Conservation (phyloP, 805 yeast genomes). For the Nakazawaea wickerhamii region DNA sequence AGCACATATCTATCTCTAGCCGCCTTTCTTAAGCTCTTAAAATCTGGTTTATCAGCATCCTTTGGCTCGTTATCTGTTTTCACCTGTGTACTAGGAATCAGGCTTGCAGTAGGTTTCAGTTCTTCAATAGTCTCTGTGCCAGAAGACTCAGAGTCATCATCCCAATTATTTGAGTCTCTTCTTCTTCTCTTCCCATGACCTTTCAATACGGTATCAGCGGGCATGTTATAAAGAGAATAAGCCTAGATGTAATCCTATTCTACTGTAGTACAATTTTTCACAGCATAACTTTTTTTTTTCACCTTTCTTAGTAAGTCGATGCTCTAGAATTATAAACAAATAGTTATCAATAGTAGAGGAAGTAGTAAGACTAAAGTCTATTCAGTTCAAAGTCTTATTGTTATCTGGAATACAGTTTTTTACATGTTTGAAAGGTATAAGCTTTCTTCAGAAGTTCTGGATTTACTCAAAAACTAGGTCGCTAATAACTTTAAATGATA, state of each 20-base stretch:
- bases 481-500: too few species aligned
- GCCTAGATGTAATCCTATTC: background rate
- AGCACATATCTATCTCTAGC: constrained; percentile 46
- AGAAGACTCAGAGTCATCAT: constrained; percentile 2
- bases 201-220: background rate
- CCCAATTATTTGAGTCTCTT: constrained; percentile 12
- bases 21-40: constrained; percentile 31
- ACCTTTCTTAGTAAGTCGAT: too few species aligned
- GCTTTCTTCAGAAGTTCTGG: too few species aligned
- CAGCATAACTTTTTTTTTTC: too few species aligned
- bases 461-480: too few species aligned
- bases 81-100: background rate
- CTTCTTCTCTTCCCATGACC: constrained; percentile 14
- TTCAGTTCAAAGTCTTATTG: too few species aligned
- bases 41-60: constrained; percentile 11
- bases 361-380: too few species aligned
- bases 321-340: too few species aligned
- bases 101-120: background rate
- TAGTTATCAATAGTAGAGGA: too few species aligned
- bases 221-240: background rate
- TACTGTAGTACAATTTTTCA: too few species aligned
- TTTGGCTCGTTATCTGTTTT: background rate
- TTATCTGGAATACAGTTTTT: too few species aligned
- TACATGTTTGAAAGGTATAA: too few species aligned
- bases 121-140: background rate